Evolutionary conservation across 495 filamentous ascomycete species (phyloP), one percentile per base, ranked within the genome.

Genomic region (Lasiosphaeriaceae sp.): DNA sequence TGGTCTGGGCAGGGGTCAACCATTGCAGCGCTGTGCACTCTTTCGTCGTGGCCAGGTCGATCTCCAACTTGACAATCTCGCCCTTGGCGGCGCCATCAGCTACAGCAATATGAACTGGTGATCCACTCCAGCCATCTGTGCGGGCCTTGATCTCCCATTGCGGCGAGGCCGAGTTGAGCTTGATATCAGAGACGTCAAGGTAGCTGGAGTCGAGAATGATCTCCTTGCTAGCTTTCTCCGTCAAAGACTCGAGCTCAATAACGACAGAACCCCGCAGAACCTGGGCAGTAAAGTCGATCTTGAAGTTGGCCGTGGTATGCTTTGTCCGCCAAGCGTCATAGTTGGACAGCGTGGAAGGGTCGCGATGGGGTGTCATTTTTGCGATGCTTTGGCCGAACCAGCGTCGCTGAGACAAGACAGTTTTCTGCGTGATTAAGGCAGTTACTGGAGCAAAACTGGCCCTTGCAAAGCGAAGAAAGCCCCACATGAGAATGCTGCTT

Each of bases 21-120:
- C 93, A 97, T 73, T 96, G 92, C 48, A 97, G 77, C 0, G 92
- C 93, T 7, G 92, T 96, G 70, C 93, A 96, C 58, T 89, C 81
- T 16, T 88, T 80, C 2, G 92, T 97, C 11, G 93, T 97, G 49
- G 79, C 74, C 41, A 81, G 55, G 20, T 69, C 67, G 55, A 83
- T 77, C 80, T 83, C 71, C 22, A 94, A 65, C 59, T 85, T 81
- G 46, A 96, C 66, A 9, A 75, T 74, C 34, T 83, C 76, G 22
- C 86, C 85, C 55, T 84, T 81, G 47, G 81, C 66, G 6, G 86
- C 79, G 14, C 83, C 83, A 3, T 83, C 72, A 8, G 84, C 83
- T 9, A 96, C 76, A 41, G 73, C 75, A 48, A 98, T 84, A 54
- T 83, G 85, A 55, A 98, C 78, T 0, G 92, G 86, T 54, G 84